These are phyloP conservation scores for Pseudogymnoascus verrucosus DNA, from an alignment of 2,329 filamentous ascomycete species.

Conservation along the genomic window DNA sequence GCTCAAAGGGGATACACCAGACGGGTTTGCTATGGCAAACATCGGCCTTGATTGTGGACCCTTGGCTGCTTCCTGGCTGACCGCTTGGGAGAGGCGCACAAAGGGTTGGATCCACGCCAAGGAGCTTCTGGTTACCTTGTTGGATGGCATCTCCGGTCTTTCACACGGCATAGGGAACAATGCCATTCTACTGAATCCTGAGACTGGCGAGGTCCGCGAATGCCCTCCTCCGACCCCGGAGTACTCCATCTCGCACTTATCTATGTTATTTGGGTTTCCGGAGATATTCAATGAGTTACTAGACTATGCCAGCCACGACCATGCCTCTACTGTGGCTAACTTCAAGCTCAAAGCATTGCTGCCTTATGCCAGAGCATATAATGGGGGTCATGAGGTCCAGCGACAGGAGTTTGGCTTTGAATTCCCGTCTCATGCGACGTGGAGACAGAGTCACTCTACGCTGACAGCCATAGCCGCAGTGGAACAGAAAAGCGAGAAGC, in stretches of 20 bases:
- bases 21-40: conserved; percentile 5
- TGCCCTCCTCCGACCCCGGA: conserved; percentile 6
- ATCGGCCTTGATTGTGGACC: conserved; percentile 10
- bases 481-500: conserved; percentile 3
- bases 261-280: background rate
- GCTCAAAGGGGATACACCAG: background rate
- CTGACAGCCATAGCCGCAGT: conserved; percentile 8
- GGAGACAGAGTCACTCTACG: conserved; percentile 10
- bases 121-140: background rate
- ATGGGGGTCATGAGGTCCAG: conserved; percentile 8
- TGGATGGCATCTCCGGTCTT: background rate
- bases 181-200: conserved; percentile 6
- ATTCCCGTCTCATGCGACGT: conserved; percentile 1
- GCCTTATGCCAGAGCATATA: conserved; percentile 9
- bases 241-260: conserved; percentile 4
- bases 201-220: background rate
- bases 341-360: conserved; percentile 4
- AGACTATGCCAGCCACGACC: background rate
- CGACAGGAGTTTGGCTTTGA: conserved; percentile 1
- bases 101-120: background rate
- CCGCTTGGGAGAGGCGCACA: conserved; percentile 10
- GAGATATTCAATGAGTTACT: background rate
- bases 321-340: background rate
- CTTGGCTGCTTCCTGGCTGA: conserved; percentile 5
- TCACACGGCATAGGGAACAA: conserved; percentile 6